A percentile compares a stretch with the other conserved stretches of the same genome.
These are phyloP conservation scores for Spergularia bocconei DNA, from an alignment of 148 eudicot species.

Conservation along the genomic window DNA sequence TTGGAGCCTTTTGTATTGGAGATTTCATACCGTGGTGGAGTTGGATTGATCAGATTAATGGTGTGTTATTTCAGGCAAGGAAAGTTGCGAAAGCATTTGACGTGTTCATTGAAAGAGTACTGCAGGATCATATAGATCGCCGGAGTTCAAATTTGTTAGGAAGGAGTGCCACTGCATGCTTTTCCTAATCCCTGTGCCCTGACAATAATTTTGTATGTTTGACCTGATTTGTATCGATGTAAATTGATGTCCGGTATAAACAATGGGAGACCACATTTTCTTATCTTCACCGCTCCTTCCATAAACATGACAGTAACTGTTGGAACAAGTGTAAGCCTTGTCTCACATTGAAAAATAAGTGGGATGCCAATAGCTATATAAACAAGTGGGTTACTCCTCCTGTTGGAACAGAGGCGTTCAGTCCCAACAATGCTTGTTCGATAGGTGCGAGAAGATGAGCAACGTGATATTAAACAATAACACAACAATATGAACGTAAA, in stretches of 20 bases:
- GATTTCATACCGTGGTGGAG: slow-evolving; percentile 47
- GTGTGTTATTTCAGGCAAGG: slow-evolving; percentile 24
- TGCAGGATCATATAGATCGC: slow-evolving; percentile 27
- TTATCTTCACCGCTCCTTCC: neutral
- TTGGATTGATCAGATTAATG: slow-evolving; percentile 42
- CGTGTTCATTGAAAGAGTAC: slow-evolving; percentile 31
- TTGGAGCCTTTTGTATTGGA: slow-evolving; percentile 34
- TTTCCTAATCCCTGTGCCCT: slow-evolving; percentile 84
- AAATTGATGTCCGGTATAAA: neutral
- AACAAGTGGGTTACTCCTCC: too few relatives aligned
- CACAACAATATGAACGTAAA: too few relatives aligned
- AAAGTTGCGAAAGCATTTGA: slow-evolving; percentile 42
- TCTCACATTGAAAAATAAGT: too few relatives aligned
- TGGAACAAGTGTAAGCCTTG: too few relatives aligned
- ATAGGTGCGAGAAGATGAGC: too few relatives aligned
- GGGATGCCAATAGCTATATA: too few relatives aligned
- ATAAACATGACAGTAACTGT: neutral
- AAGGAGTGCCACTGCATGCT: slow-evolving; percentile 99
- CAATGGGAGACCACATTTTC: too few relatives aligned
- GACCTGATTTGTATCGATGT: neutral
- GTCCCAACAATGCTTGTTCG: too few relatives aligned
- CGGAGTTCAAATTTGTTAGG: slow-evolving; percentile 53
- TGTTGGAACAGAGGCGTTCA: too few relatives aligned
- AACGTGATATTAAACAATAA: too few relatives aligned
- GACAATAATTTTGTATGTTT: slow-evolving; percentile 80